phyloP scores from a whole-genome alignment of 2,329 filamentous ascomycete genomes.

The Aspergillus novoparasiticus region DNA sequence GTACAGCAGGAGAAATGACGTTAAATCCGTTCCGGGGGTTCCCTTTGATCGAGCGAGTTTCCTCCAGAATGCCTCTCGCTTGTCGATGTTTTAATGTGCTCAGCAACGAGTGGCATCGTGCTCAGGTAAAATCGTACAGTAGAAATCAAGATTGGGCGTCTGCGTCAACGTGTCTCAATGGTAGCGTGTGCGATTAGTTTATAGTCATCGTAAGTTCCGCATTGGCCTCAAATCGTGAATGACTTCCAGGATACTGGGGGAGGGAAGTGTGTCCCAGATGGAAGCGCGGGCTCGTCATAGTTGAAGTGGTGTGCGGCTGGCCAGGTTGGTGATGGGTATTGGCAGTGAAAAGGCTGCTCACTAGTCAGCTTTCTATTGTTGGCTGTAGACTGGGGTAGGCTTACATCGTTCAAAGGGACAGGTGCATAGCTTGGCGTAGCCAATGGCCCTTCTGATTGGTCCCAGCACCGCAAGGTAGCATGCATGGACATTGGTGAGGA shows the following conservation, averaged over 20 bases:
- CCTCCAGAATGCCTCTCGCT: not conserved
- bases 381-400: constrained; percentile 13
- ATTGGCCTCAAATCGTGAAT: constrained; percentile 14
- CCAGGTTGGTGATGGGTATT: constrained; percentile 45
- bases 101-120: not conserved
- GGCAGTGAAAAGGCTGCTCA: constrained; percentile 38
- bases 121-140: not conserved
- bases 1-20: not conserved
- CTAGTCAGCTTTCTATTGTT: constrained; percentile 14
- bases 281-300: constrained; percentile 42
- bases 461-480: constrained; percentile 37
- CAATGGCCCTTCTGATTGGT: constrained; percentile 30
- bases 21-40: not conserved
- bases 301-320: constrained; percentile 38
- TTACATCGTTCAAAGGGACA: constrained; percentile 38
- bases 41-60: not conserved
- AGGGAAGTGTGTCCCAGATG: constrained; percentile 35
- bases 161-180: not conserved
- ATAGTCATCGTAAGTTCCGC: not conserved
- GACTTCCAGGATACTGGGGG: constrained; percentile 38
- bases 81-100: not conserved
- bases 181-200: not conserved
- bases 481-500: constrained; percentile 38
- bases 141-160: not conserved
- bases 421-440: constrained; percentile 38